Percentiles rank a stretch among this genome's conserved stretches.
Conservation (phyloP, 768 basidiomycete species). For the Boletellus ananiceps region DNA sequence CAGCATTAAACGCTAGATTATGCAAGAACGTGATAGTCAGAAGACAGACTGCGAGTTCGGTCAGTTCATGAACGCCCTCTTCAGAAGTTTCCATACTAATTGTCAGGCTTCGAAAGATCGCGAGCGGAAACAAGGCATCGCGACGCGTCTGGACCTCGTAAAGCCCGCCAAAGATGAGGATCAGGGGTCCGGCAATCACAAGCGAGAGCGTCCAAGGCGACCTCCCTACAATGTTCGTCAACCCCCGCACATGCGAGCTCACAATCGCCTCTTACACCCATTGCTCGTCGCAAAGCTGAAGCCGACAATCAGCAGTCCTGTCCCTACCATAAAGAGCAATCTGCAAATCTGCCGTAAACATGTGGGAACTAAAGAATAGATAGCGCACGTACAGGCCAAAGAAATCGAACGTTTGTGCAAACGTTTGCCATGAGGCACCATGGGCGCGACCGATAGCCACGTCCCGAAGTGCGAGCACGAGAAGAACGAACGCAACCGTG, state of each 20-base stretch:
- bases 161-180: conserved; percentile 55
- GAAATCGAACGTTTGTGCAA: conserved; percentile 66
- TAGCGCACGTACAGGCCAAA: conserved; percentile 59
- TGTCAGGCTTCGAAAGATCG: conserved; percentile 54
- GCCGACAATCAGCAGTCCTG: conserved; percentile 69
- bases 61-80: conserved; percentile 7
- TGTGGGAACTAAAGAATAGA: conserved; percentile 11
- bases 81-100: conserved; percentile 43
- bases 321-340: conserved; percentile 68
- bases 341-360: conserved; percentile 37
- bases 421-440: conserved; percentile 52
- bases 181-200: conserved; percentile 50
- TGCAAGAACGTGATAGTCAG: conserved; percentile 73
- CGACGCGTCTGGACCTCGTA: conserved; percentile 66
- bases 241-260: conserved; percentile 1
- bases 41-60: conserved; percentile 46
- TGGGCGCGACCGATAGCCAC: conserved; percentile 44
- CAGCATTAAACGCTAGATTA: conserved; percentile 78
- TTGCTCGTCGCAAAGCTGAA: conserved; percentile 68
- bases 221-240: conserved; percentile 47
- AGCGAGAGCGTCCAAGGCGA: conserved; percentile 56
- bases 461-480: conserved; percentile 55
- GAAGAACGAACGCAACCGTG: conserved; percentile 51
- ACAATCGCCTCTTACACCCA: conserved; percentile 52
- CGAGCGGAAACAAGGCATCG: conserved; percentile 68